Evolutionary conservation across 805 yeast genomes (phyloP).

Genomic region (Groenewaldozyma salmanticensis): DNA sequence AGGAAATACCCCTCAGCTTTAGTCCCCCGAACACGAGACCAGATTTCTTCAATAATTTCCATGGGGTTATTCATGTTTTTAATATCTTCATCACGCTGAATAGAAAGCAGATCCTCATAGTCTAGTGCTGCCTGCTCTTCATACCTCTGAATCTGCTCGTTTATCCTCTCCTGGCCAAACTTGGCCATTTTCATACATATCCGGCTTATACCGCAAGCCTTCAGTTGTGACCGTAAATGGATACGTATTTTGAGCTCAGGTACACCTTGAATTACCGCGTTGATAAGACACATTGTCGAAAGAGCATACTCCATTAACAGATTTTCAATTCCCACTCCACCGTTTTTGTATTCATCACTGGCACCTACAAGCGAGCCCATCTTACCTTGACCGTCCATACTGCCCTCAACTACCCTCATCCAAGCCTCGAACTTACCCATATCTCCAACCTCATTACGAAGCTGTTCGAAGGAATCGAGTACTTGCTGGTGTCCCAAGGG

Average conservation of each 20-base stretch:
- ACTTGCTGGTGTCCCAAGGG: constrained; percentile 45
- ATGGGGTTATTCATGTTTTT: constrained; percentile 63
- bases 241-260: constrained; percentile 33
- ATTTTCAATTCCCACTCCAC: constrained; percentile 44
- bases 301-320: constrained; percentile 62
- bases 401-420: constrained; percentile 54
- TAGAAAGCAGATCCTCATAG: constrained; percentile 33
- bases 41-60: constrained; percentile 50
- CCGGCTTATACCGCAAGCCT: constrained; percentile 45
- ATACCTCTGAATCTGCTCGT: constrained; percentile 57
- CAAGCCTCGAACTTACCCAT: constrained; percentile 52
- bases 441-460: constrained; percentile 30
- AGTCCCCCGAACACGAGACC: constrained; percentile 48
- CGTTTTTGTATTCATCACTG: constrained; percentile 60
- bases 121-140: constrained; percentile 48
- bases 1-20: constrained; percentile 50
- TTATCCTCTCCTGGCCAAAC: constrained; percentile 48
- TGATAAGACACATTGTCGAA: constrained; percentile 59
- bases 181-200: constrained; percentile 43
- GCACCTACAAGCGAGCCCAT: constrained; percentile 92
- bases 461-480: constrained; percentile 40
- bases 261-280: constrained; percentile 39
- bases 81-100: constrained; percentile 34
- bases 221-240: constrained; percentile 50
- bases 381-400: constrained; percentile 77